Evolutionary conservation across 2,329 filamentous ascomycete species (phyloP), one percentile per base, ranked within the genome.

Genomic region (Aspergillus novoparasiticus): DNA sequence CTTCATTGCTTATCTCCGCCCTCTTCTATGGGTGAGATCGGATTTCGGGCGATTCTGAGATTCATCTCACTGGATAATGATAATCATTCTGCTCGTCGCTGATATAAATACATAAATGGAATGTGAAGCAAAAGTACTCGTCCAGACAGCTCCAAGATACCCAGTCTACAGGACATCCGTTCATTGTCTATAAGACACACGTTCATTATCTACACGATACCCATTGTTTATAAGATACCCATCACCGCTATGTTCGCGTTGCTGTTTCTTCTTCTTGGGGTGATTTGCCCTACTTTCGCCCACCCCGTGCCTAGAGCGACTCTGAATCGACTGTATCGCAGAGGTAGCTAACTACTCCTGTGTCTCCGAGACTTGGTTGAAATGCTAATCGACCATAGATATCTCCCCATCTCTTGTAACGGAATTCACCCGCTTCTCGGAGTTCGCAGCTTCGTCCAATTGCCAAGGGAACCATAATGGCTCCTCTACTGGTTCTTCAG

Each of bases 391-490:
- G 1, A 28, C 4, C 4, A 28, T 58, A 62, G 60, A 55, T 36
- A 23, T 62, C 16, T 34, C 60, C 2, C 19, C 46, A 2, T 23
- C 55, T 54, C 8, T 62, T 10, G 8, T 62, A 9, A 36, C 54
- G 5, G 55, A 58, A 1, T 46, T 62, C 43, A 46, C 30, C 23
- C 60, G 54, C 14, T 36, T 58, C 34, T 28, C 60, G 14, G 55
- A 62, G 14, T 62, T 53, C 26, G 36, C 55, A 3, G 53, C 46
- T 28, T 46, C 60, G 12, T 23, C 60, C 8, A 62, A 58, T 6
- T 62, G 60, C 28, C 26, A 21, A 21, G 46, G 46, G 32, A 62
- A 62, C 60, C 60, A 62, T 23, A 58, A 62, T 21, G 30, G 16
- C 14, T 26, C 39, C 5, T 60, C 59, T n/a, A 12, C 43, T 12